Percentiles rank a stretch among this genome's conserved stretches.
Evolutionary conservation across 768 basidiomycete species (phyloP).

Genomic region (Russula vinacea): DNA sequence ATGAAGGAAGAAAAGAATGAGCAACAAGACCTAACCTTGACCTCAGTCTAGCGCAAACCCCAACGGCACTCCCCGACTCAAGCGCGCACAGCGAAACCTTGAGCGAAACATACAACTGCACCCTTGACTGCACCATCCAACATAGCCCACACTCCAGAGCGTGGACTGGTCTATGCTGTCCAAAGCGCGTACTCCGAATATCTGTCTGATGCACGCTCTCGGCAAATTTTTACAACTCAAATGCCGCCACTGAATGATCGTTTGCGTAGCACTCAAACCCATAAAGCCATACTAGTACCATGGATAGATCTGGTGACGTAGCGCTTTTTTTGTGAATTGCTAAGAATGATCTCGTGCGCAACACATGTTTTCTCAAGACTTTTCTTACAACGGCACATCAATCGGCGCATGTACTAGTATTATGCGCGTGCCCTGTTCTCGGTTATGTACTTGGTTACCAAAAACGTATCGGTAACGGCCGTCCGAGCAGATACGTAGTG

Average conservation of each 20-base stretch:
- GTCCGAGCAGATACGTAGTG: not conserved
- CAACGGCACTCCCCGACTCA: not conserved
- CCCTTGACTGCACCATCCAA: too few relatives aligned
- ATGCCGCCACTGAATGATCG: constrained; percentile 6
- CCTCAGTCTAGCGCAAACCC: not conserved
- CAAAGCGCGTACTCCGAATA: constrained; percentile 18
- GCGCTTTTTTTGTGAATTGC: not conserved
- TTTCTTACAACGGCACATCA: constrained; percentile 2
- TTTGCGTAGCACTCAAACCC: constrained; percentile 6
- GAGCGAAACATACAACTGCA: too few relatives aligned
- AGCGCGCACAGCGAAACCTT: not conserved
- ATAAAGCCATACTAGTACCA: constrained; percentile 5
- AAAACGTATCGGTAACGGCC: constrained; percentile 1
- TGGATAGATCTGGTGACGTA: constrained; percentile 5
- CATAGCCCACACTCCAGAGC: too few relatives aligned
- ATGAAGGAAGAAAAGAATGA: constrained; percentile 3
- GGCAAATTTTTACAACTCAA: constrained; percentile 8
- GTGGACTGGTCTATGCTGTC: too few relatives aligned
- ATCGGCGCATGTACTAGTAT: too few relatives aligned
- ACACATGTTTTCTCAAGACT: not conserved
- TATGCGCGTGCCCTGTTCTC: constrained; percentile 15
- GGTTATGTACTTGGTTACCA: constrained; percentile 12
- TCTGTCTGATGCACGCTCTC: constrained; percentile 25
- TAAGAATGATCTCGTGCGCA: constrained; percentile 1
- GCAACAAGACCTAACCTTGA: constrained; percentile 14